A percentile compares a stretch with the other conserved stretches of the same genome.
Conservation (phyloP, 495 filamentous ascomycete genomes). For the Baudoinia panamericana region DNA sequence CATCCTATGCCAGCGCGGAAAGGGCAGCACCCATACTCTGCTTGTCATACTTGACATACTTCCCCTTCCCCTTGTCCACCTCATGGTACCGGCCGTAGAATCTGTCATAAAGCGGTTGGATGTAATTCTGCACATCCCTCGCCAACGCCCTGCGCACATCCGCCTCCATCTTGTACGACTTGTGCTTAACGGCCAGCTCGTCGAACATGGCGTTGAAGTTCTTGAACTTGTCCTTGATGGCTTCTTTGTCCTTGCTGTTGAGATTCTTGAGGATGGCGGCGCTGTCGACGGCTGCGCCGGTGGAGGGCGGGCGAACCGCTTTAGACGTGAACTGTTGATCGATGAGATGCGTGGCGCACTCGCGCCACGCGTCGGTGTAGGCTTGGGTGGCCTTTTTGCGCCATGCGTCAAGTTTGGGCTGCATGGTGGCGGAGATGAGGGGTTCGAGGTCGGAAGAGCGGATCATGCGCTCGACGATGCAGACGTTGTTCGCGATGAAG, state of each 20-base stretch:
- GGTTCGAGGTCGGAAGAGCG: slow-evolving; percentile 62
- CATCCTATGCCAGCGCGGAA: slow-evolving; percentile 23
- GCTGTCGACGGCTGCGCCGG: slow-evolving; percentile 47
- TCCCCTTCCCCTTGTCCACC: slow-evolving; percentile 88
- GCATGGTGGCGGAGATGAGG: slow-evolving; percentile 47
- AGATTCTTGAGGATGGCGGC: slow-evolving; percentile 70
- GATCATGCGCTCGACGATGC: slow-evolving; percentile 75
- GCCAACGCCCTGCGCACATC: slow-evolving; percentile 69
- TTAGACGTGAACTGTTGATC: slow-evolving; percentile 87
- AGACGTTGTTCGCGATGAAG: slow-evolving; percentile 81
- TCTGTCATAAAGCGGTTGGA: slow-evolving; percentile 85
- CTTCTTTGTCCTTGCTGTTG: slow-evolving; percentile 79
- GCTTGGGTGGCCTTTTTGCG: slow-evolving; percentile 69
- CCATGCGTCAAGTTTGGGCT: slow-evolving; percentile 58
- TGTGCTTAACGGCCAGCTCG: slow-evolving; percentile 68
- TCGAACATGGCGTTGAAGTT: slow-evolving; percentile 87
- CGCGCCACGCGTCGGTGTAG: slow-evolving; percentile 82
- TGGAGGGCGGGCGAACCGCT: slow-evolving; percentile 41
- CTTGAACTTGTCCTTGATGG: slow-evolving; percentile 90
- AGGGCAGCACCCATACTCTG: slow-evolving; percentile 26
- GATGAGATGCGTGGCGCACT: slow-evolving; percentile 69
- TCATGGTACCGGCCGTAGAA: slow-evolving; percentile 98
- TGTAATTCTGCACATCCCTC: slow-evolving; percentile 72
- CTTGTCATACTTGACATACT: slow-evolving; percentile 97
- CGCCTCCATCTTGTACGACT: slow-evolving; percentile 63